Base-by-base conservation (phyloP, 768 basidiomycete genomes). In the Phanerochaete sordida region DNA sequence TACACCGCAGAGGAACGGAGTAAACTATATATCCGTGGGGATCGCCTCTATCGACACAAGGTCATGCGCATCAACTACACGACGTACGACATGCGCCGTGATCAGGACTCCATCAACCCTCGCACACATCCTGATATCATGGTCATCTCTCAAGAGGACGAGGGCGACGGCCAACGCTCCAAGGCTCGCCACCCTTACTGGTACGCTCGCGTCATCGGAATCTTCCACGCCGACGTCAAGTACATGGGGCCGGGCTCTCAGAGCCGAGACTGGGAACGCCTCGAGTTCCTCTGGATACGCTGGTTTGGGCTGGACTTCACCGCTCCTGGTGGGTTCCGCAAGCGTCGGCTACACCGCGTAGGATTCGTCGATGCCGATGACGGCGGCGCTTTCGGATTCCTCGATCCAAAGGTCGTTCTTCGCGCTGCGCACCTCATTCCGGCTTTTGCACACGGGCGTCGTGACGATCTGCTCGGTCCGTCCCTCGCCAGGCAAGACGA, bases 391-490 rank as follows among this genome's bases (percentile, higher is more conserved):
- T 83, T 81, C 57, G 75, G 80, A 0, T 83, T 84, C 48, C 26
- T 83, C 0, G 72, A 83, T 62, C 82, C 82, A 0, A 57, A 59
- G 0, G 62, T 67, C 0, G 72, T 84, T 3, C 64, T 84, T 28
- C 67, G 75, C 0, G 75, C 67, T 0, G 68, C 63, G 1, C 80
- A 84, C 60, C 60, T 83, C 1, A 73, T 82, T 9, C 81, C 80
- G 0, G 76, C 66, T 0, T 82, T 79, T 50, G 27, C 31, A 3
- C 58, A 69, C 52, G 73, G 71, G 1, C 56, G 48, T 0, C 68
- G 68, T 7, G 37, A n/a, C 0, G 62, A 63, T 0, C 48, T 62
- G 1, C 63, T 69, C 0, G 49, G 28, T 12, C 48, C 58, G 19
- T 59, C 58, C 13, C 5, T 37, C 13, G 15, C 44, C 30, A 53